A percentile compares a stretch with the other conserved stretches of the same genome.
Evolutionary conservation across 306 rosid species (phyloP).

Genomic region (Vigna radiata): DNA sequence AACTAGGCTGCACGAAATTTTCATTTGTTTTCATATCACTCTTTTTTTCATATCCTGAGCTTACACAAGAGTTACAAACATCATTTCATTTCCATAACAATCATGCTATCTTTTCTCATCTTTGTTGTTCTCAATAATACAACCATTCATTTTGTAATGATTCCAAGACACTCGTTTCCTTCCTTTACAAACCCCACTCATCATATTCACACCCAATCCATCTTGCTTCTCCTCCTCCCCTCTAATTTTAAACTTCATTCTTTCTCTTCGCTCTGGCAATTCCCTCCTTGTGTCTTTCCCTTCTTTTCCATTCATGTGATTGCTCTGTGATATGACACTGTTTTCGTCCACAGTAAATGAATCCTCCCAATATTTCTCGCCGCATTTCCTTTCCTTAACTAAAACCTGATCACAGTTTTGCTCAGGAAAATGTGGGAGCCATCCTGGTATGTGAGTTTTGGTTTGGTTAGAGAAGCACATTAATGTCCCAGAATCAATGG

Average conservation of each 20-base stretch:
- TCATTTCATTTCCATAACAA: slow-evolving; percentile 1
- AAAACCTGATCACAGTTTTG: slow-evolving; percentile 36
- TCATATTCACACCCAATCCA: slow-evolving; percentile 46
- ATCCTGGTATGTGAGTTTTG: slow-evolving; percentile 58
- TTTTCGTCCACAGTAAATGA: slow-evolving; percentile 6
- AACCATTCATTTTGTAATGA: slow-evolving; percentile 26
- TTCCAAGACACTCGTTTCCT: slow-evolving; percentile 59
- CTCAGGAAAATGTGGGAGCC: slow-evolving; percentile 73
- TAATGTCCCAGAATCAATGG: slow-evolving; percentile 34
- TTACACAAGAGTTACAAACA: slow-evolving; percentile 9
- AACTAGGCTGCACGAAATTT: not conserved
- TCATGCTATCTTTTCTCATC: slow-evolving; percentile 38
- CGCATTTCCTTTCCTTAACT: slow-evolving; percentile 54
- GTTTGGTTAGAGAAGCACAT: not conserved
- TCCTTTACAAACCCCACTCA: slow-evolving; percentile 51
- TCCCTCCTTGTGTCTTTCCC: slow-evolving; percentile 37
- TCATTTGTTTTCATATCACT: not conserved
- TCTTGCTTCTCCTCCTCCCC: slow-evolving; percentile 30
- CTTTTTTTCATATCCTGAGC: not conserved
- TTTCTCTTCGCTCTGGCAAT: slow-evolving; percentile 49
- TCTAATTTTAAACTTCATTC: slow-evolving; percentile 65
- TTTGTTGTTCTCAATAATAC: slow-evolving; percentile 35
- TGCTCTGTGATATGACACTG: not conserved
- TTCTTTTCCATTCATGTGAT: slow-evolving; percentile 41
- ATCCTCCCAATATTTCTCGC: slow-evolving; percentile 75